Evolutionary conservation across 2,329 filamentous ascomycete species (phyloP), one percentile per base, ranked within the genome.

Genomic region (Magnaporthales sp.): DNA sequence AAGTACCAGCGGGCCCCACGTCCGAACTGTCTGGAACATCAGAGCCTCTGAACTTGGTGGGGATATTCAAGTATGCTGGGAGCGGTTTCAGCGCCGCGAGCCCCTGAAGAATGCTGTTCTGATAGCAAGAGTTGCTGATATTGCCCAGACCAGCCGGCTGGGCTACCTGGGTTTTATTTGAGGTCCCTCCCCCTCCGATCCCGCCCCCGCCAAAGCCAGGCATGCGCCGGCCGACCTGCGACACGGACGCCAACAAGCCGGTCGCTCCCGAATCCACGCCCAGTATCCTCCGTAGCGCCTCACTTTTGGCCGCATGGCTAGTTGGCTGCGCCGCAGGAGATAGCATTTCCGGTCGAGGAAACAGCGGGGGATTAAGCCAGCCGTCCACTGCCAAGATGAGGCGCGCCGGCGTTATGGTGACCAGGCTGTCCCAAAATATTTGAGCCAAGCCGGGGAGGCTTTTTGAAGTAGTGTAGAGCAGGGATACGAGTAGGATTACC

Each of bases 61-160:
- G 51, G 22, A 27, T 15, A 29, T 56, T 13, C 8, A 96, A 83
- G 72, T 92, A 95, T 2, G 79, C 79, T 29, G 85, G 84, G 31
- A 98, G 80, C 4, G 89, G 85, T 22, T 85, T 83, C 31, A 98
- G 81, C 4, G 93, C 90, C 1, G 93, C 89, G 58, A 98, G 80
- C 7, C 89, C 89, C 76, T 97, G 93, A 11, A 99, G 86, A 24
- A 97, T 89, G 74, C 93, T 97, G 77, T 99, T 99, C 77, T 98
- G 95, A 76, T 96, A 99, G 80, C 95, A 98, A 1, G 93, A 97
- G 75, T 97, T 97, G 79, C 96, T 92, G 80, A 89, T 89, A 75
- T 99, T 99, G 10, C 92, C 92, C 66, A 98, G 80, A 0, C 95
- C 95, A 1, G 81, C 83, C 64, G 82, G 90, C 32, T 77, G 77